Evolutionary conservation across 2,329 filamentous ascomycete genomes (phyloP), one percentile per base, ranked within the genome.

Genomic region (Claviceps africana): DNA sequence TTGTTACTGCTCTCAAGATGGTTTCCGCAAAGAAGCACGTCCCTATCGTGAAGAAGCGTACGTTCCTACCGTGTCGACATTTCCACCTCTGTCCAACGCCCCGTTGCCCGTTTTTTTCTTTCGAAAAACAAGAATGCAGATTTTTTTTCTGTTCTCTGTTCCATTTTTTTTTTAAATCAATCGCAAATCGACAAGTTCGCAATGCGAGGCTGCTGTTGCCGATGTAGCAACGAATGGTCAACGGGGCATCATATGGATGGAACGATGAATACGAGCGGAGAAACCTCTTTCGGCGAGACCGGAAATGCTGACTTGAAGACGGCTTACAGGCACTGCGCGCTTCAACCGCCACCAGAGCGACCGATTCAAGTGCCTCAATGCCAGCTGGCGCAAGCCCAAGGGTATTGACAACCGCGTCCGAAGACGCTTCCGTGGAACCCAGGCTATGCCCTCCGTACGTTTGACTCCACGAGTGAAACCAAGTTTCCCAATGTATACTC

Each of bases 11-110:
- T 15, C 46, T 61, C 53, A 62, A 91, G 90, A 97, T 97, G 93
- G 89, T 91, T 82, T 82, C 90, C 85, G 87, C 91, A 77, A 95
- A 94, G 87, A 94, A 95, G 82, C 93, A 97, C 78, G 83, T 97
- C 72, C 85, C 90, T 70, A 98, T 98, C 82, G 88, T 98, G 72
- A 98, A 98, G 88, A 98, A 98, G 89, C 89, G 89, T 95, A 91
- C 71, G 88, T 89, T 68, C 63, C 30, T 46, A 10, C 35, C 63
- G 30, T 45, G n/a, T 17, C 42, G 42, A 6, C 42, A 28, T 28
- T 13, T 44, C 25, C 22, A 28, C 25, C 6, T 44, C 22, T 28
- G 4, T 6, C 4, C 35, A 37, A 37, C 13, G 42, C 8, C 40
- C n/a, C 19, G 22, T 43, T 15, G 33, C 21, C 40, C 40, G 6